A percentile compares a stretch with the other conserved stretches of the same genome.
These are phyloP conservation scores for Fusarium albosuccineum DNA, from an alignment of 2,329 filamentous ascomycete genomes.

Conservation along the genomic window DNA sequence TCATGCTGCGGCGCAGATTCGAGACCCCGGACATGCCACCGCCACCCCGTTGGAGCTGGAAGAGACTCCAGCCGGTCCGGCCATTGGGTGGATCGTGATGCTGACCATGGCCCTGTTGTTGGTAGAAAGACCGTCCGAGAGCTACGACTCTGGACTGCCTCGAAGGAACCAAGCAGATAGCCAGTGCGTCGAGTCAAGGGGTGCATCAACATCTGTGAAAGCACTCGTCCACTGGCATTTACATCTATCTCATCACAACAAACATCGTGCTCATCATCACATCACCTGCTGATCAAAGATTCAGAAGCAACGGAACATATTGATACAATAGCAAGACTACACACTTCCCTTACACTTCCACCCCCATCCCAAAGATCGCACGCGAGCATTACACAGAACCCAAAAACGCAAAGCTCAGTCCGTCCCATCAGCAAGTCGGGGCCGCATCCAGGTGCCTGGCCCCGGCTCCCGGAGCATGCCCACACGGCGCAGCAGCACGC, in stretches of 20 bases:
- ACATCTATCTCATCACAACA: background rate
- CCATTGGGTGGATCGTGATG: background rate
- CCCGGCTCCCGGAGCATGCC: background rate
- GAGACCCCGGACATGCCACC: background rate
- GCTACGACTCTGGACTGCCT: too few species aligned
- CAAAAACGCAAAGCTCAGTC: background rate
- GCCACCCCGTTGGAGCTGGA: background rate
- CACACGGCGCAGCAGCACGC: conserved; percentile 9
- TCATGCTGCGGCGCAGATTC: background rate
- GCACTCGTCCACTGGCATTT: too few species aligned
- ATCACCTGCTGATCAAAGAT: background rate
- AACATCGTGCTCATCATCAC: background rate
- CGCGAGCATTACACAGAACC: background rate
- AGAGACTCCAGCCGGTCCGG: conserved; percentile 2
- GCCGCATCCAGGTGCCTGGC: conserved; percentile 5
- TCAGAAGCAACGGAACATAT: background rate
- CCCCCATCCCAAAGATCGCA: background rate
- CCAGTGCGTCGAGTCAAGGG: too few species aligned
- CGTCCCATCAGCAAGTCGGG: conserved; percentile 3
- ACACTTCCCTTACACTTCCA: background rate
- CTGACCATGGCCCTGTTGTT: background rate
- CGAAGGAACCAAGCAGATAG: too few species aligned
- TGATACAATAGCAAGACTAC: background rate
- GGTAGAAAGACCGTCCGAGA: too few species aligned
- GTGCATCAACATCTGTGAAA: too few species aligned